Base-by-base conservation (phyloP, 1,284 basidiomycete genomes). In the Ceraceosorus bombacis region DNA sequence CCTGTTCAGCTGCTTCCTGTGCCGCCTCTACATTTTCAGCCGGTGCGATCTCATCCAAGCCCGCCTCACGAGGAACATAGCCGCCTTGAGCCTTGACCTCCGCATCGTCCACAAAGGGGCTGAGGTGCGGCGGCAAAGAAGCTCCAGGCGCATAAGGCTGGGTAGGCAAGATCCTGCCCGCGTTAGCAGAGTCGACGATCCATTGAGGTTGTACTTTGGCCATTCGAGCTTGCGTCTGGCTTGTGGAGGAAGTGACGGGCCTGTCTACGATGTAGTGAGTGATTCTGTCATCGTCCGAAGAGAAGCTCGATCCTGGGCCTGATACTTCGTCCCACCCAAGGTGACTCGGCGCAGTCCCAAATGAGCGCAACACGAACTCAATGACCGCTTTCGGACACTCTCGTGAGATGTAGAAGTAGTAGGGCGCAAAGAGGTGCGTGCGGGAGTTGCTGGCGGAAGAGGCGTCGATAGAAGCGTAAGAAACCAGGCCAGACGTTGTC, bases 151-250 rank as follows among this genome's bases (percentile, higher is more conserved):
- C 83, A 77, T 98, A 98, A 53, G 85, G 82, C 60, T 88, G 92
- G 69, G 93, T 89, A 0, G 90, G 83, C 41, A 97, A 82, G 59
- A 96, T 83, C 77, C 84, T 89, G 15, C 86, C 85, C 27, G 86
- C 84, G 78, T 98, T 98, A 74, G 95, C 86, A 76, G 89, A 95
- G 79, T 99, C 95, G 41, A 93, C 89, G 38, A 97, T 84, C 94
- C 95, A 98, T 79, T 98, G 95, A 13, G 95, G 95, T 79, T 98
- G 95, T 7, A 98, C 84, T 79, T 89, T 90, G 70, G 89, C 90
- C 70, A 93, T 83, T 76, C 85, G 84, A 52, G 69, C 72, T 7
- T 13, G 10, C 64, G 38, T 66, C 38, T 17, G 61, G 65, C 4
- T 63, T 60, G 38, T 58, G 15, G 63, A 59, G 4, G 76, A 72